Percentiles rank a stretch among this genome's conserved stretches.
Conservation (phyloP, 345 rosid genomes). For the Odontarrhena argentea region DNA sequence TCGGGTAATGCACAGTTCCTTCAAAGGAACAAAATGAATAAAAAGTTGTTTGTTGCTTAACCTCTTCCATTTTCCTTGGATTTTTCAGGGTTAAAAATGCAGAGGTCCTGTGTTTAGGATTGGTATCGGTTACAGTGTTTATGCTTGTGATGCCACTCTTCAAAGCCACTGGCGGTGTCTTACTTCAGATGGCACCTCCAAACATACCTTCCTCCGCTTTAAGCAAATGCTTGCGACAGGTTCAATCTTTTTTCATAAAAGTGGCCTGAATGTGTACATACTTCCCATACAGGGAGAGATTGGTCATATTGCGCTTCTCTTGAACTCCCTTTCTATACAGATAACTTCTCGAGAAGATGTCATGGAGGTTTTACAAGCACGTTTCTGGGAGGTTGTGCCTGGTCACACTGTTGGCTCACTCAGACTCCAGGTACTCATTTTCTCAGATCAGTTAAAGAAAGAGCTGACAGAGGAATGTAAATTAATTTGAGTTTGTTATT, state of each 20-base stretch:
- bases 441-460: constrained; percentile 1
- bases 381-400: constrained; percentile 95
- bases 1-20: constrained; percentile 61
- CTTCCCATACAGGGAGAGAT: background rate
- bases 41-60: constrained; percentile 15
- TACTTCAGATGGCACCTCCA: constrained; percentile 97
- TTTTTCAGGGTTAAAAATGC: constrained; percentile 88
- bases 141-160: constrained; percentile 91
- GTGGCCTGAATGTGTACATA: constrained; percentile 13
- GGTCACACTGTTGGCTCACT: constrained; percentile 89
- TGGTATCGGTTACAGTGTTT: constrained; percentile 79
- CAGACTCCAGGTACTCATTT: constrained; percentile 59
- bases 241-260: constrained; percentile 29
- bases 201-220: constrained; percentile 80
- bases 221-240: constrained; percentile 94
- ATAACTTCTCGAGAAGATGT: constrained; percentile 76
- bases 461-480: background rate
- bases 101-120: constrained; percentile 88
- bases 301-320: background rate
- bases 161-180: constrained; percentile 71
- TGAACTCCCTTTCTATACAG: constrained; percentile 42
- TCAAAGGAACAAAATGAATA: constrained; percentile 2
- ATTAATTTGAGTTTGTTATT: constrained; percentile 5
- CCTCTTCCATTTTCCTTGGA: constrained; percentile 23
- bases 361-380: constrained; percentile 71